Conservation (phyloP, 805 yeast genomes). For the Ogataea neopini region DNA sequence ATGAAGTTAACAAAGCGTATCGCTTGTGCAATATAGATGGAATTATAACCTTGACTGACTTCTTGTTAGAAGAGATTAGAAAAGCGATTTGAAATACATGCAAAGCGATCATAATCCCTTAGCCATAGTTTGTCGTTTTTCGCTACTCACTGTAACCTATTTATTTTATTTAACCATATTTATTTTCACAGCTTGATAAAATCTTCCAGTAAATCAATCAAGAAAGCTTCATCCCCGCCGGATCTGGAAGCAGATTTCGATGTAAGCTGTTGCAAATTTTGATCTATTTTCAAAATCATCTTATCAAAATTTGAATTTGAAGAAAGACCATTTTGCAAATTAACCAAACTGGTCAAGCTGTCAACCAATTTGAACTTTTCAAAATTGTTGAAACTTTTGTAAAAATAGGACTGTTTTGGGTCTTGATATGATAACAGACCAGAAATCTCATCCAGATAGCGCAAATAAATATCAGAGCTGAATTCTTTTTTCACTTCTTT, state of each 20-base stretch:
- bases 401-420: slow-evolving; percentile 41
- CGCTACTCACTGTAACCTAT: background rate
- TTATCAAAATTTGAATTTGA: slow-evolving; percentile 27
- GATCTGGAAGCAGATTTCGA: slow-evolving; percentile 29
- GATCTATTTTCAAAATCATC: slow-evolving; percentile 24
- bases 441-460: slow-evolving; percentile 46
- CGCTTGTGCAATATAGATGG: slow-evolving; percentile 52
- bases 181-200: slow-evolving; percentile 34
- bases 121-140: no score
- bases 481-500: slow-evolving; percentile 38
- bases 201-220: slow-evolving; percentile 49
- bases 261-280: slow-evolving; percentile 15
- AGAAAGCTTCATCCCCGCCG: slow-evolving; percentile 35
- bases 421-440: slow-evolving; percentile 54
- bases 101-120: no score
- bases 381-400: slow-evolving; percentile 37
- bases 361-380: slow-evolving; percentile 43
- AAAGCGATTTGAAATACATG: slow-evolving; percentile 16
- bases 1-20: slow-evolving; percentile 61
- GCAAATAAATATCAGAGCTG: slow-evolving; percentile 33
- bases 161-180: slow-evolving; percentile 6
- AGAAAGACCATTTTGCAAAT: slow-evolving; percentile 14
- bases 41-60: slow-evolving; percentile 52
- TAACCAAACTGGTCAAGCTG: slow-evolving; percentile 41
- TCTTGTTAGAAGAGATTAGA: slow-evolving; percentile 42